Conservation (phyloP, 208 protist genomes). For the Herpetomonas samuelpessoai region DNA sequence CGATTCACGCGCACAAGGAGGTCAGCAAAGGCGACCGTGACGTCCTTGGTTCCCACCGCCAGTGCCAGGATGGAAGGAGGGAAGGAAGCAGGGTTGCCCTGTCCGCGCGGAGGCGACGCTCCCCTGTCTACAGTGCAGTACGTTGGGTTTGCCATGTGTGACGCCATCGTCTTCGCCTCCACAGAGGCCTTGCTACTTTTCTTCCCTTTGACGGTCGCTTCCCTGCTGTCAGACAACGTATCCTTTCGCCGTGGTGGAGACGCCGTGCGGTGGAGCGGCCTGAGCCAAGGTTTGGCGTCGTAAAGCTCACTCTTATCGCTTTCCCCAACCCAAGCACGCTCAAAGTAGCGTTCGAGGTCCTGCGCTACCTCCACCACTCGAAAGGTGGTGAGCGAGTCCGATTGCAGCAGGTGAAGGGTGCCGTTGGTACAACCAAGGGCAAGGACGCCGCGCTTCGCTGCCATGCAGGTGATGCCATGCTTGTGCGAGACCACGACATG, state of each 20-base stretch:
- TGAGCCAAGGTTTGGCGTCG: conserved; percentile 28
- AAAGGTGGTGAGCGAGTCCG: conserved; percentile 37
- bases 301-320: conserved; percentile 2
- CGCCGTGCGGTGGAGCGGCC: neutral
- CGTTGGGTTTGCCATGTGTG: neutral
- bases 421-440: conserved; percentile 59
- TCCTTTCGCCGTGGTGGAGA: neutral
- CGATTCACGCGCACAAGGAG: neutral
- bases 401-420: conserved; percentile 48
- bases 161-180: neutral
- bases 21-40: neutral
- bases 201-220: neutral
- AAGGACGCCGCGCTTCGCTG: conserved; percentile 30
- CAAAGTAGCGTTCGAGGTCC: neutral
- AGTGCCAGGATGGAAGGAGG: neutral
- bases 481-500: conserved; percentile 46
- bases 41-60: conserved; percentile 3
- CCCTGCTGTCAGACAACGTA: neutral
- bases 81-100: neutral
- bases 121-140: neutral
- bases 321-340: neutral
- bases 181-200: neutral
- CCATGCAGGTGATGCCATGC: conserved; percentile 30
- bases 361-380: conserved; percentile 10
- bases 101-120: too few relatives aligned